These are phyloP conservation scores for Coix lacrymajobi DNA, from an alignment of 176 grass and related monocot species.

Conservation along the genomic window DNA sequence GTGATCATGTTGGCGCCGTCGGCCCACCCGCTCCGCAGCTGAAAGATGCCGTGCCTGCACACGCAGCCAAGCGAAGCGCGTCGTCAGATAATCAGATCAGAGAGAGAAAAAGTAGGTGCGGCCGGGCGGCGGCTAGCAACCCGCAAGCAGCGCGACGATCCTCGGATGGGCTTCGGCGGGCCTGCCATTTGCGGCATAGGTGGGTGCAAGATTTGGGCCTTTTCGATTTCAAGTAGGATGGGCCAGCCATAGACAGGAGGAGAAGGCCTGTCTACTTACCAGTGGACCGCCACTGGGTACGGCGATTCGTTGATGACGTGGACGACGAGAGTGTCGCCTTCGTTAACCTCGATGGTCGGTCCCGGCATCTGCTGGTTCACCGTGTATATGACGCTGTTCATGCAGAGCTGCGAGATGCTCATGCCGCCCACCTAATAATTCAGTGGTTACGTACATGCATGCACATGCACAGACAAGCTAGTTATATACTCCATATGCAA, in stretches of 20 bases:
- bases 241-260: too few species aligned
- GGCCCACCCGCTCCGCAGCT: conserved; percentile 14
- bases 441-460: neutral
- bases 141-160: too few species aligned
- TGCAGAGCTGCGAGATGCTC: conserved; percentile 20
- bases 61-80: neutral
- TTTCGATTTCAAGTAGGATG: too few species aligned
- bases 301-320: conserved; percentile 30
- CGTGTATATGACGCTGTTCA: conserved; percentile 17
- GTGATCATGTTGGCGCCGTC: conserved; percentile 30
- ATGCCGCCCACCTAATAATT: neutral
- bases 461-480: neutral
- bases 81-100: neutral
- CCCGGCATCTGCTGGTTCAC: conserved; percentile 30
- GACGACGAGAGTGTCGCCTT: conserved; percentile 33
- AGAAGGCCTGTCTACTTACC: too few species aligned
- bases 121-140: too few species aligned
- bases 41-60: conserved; percentile 35
- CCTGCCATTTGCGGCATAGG: too few species aligned
- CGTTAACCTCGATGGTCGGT: conserved; percentile 33
- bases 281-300: conserved; percentile 27
- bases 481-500: neutral
- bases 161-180: too few species aligned
- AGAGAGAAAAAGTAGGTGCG: neutral
- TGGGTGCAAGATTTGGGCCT: too few species aligned